These are phyloP conservation scores for Talaromyces amestolkiae DNA, from an alignment of 2,329 filamentous ascomycete species.

Conservation along the genomic window DNA sequence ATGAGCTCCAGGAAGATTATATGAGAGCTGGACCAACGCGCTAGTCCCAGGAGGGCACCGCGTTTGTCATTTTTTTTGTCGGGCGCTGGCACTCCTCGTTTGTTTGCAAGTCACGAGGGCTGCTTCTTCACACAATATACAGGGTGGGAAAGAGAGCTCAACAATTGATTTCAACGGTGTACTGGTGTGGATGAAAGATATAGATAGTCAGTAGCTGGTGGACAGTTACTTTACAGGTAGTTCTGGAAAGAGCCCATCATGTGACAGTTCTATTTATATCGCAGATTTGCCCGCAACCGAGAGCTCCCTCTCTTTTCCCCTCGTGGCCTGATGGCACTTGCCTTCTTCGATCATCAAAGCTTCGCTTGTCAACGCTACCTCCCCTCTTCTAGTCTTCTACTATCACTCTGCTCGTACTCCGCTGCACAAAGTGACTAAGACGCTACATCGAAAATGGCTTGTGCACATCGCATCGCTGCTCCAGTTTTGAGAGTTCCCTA, in stretches of 20 bases:
- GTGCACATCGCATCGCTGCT: constrained; percentile 3
- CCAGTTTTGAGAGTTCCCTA: constrained; percentile 2
- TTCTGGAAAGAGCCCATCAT: background rate
- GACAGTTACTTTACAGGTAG: background rate
- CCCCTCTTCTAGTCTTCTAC: background rate
- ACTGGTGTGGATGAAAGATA: too few species aligned
- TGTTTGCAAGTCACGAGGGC: background rate
- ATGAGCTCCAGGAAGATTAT: background rate
- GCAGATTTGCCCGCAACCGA: background rate
- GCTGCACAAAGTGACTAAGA: too few species aligned
- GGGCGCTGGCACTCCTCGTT: background rate
- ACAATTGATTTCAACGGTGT: too few species aligned
- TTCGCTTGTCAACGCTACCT: background rate
- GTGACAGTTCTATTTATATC: background rate
- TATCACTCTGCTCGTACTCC: too few species aligned
- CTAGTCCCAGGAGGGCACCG: background rate
- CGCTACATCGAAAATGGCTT: background rate
- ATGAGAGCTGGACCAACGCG: background rate
- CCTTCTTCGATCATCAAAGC: background rate
- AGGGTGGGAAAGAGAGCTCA: too few species aligned
- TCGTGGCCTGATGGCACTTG: background rate
- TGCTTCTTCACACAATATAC: background rate
- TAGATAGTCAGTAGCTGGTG: too few species aligned
- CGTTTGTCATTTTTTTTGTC: background rate
- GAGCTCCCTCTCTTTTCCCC: background rate